These are phyloP conservation scores for Talaromyces marneffei DNA, from an alignment of 2,329 filamentous ascomycete genomes.

Conservation along the genomic window DNA sequence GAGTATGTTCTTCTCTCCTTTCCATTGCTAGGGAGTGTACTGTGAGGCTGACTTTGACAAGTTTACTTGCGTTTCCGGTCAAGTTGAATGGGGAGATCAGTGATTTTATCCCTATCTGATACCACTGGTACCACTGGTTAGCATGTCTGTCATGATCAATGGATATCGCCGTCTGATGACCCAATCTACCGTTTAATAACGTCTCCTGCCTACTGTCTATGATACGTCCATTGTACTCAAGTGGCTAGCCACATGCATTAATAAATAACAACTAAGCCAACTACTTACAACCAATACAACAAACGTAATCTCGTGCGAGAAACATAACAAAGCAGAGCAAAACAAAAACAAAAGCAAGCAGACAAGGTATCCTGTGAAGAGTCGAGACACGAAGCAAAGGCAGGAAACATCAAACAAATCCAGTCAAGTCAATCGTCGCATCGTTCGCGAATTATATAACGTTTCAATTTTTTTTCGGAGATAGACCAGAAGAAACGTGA, in stretches of 20 bases:
- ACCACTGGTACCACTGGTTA: too few species aligned
- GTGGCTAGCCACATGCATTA: neutral
- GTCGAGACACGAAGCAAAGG: neutral
- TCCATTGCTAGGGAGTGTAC: neutral
- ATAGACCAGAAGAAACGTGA: neutral
- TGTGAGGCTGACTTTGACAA: conserved; percentile 20
- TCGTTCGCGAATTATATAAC: neutral
- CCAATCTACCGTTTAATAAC: neutral
- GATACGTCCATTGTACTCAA: neutral
- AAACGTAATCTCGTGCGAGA: neutral
- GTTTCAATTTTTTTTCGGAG: neutral
- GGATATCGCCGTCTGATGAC: too few species aligned
- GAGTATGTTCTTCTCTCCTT: conserved; percentile 36
- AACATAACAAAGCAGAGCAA: neutral
- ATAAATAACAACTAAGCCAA: neutral
- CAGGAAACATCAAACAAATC: conserved; percentile 1
- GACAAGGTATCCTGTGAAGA: conserved; percentile 8
- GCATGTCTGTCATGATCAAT: too few species aligned
- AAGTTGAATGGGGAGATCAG: conserved; percentile 48
- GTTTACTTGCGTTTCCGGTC: conserved; percentile 48
- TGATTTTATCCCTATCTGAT: conserved; percentile 46
- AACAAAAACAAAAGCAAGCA: neutral
- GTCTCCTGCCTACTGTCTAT: neutral
- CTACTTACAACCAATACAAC: neutral
- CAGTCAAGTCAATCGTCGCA: conserved; percentile 2